Evolutionary conservation across 148 eudicot genomes (phyloP), one percentile per base, ranked within the genome.

Genomic region (Rhododendron vialii): DNA sequence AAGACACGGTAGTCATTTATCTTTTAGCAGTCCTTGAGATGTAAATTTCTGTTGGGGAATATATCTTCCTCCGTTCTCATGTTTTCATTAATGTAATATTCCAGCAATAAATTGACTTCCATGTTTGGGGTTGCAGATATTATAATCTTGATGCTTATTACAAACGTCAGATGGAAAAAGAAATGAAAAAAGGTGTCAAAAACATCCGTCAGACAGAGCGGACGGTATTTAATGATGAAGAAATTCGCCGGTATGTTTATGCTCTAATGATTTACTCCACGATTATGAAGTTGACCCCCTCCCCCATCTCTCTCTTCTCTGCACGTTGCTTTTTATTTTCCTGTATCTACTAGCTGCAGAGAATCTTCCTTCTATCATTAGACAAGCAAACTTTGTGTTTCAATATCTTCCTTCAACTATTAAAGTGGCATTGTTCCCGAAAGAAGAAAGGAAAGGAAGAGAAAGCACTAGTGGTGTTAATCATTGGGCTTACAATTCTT

Each of bases 181-280:
- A 92, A 87, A 87, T 89, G 89, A 95, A 92, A 87, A 94, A 93
- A 88, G 98, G 98, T 63, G 51, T 90, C 79, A 89, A 89, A 82
- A 92, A 90, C 84, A 91, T 88, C 33, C 65, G 75, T 80, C 81
- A 89, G 63, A 88, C 92, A 57, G 99, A 96, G 83, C 94, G 94
- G 77, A 91, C 92, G 74, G 92, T 94, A 47, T 95, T 96, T 86
- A 89, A 96, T 86, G 99, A 96, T 89, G 99, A 96, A 93, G 99
- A 95, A 88, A 95, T 92, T 67, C 94, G 99, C 47, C 88, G 98
- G 99, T 96, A 92, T 78, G 92, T 86, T 71, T 51, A 12, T 74
- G 81, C 10, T 77, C 41, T 24, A 76, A 26, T 33, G 17, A 45
- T 71, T 67, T 82, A 41, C 65, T 59, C 65, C n/a, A 41, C 45